These are phyloP conservation scores for Leccinum arenicola DNA, from an alignment of 768 basidiomycete genomes.

Conservation along the genomic window DNA sequence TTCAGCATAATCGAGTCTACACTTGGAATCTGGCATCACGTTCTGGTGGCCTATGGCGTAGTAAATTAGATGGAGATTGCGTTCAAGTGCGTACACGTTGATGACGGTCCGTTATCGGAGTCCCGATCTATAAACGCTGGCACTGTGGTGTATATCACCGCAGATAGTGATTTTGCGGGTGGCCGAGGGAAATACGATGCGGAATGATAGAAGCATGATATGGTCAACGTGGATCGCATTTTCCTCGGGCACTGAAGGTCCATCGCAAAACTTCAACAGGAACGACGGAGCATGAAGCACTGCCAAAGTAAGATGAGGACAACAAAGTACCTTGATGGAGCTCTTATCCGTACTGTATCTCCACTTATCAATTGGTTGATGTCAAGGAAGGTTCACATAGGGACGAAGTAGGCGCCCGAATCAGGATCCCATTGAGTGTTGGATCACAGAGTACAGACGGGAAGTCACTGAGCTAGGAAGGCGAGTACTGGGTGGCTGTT, in stretches of 20 bases:
- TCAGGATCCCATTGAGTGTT: neutral
- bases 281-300: neutral
- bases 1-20: neutral
- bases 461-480: neutral
- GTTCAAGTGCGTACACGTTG: slow-evolving; percentile 4
- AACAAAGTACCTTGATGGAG: neutral
- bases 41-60: neutral
- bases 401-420: too few relatives aligned
- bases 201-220: neutral
- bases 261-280: neutral
- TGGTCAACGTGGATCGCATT: neutral
- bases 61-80: neutral
- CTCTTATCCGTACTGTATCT: too few relatives aligned
- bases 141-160: slow-evolving; percentile 12
- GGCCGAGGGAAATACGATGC: slow-evolving; percentile 7
- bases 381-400: too few relatives aligned
- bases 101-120: slow-evolving; percentile 1
- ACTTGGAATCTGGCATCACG: neutral
- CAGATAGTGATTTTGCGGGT: slow-evolving; percentile 13
- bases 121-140: neutral
- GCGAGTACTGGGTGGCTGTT: too few relatives aligned
- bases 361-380: too few relatives aligned
- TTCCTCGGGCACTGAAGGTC: too few relatives aligned
- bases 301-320: neutral
- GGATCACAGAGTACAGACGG: neutral